Conservation (phyloP, 768 basidiomycete species). For the Hygrophorus russula region DNA sequence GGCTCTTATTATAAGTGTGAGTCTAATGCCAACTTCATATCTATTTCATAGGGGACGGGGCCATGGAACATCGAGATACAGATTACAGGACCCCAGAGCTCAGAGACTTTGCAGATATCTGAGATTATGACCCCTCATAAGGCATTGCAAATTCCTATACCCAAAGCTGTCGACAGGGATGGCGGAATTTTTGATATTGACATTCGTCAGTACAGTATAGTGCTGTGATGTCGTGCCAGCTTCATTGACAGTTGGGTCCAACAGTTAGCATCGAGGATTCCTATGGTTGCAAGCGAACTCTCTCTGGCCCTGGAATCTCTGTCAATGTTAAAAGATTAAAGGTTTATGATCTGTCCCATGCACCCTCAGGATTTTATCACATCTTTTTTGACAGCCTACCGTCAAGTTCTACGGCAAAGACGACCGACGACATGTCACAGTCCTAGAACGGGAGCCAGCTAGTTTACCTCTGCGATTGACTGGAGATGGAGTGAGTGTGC, state of each 20-base stretch:
- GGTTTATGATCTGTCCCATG: slow-evolving; percentile 27
- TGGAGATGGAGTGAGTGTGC: slow-evolving; percentile 70
- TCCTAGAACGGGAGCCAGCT: slow-evolving; percentile 66
- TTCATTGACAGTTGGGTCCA: slow-evolving; percentile 8
- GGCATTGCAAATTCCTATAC: slow-evolving; percentile 56
- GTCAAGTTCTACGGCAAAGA: slow-evolving; percentile 73
- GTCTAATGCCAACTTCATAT: not conserved
- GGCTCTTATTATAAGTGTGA: not conserved
- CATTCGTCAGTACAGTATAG: slow-evolving; percentile 35
- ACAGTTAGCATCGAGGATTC: slow-evolving; percentile 78
- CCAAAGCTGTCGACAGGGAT: slow-evolving; percentile 47
- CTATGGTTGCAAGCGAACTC: slow-evolving; percentile 71
- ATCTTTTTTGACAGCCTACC: slow-evolving; percentile 48
- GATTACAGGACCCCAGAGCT: slow-evolving; percentile 59
- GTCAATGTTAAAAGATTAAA: slow-evolving; percentile 78
- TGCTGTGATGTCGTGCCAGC: not conserved
- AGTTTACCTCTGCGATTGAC: slow-evolving; percentile 77
- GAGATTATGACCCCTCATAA: slow-evolving; percentile 46
- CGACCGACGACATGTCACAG: slow-evolving; percentile 42
- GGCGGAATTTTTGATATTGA: slow-evolving; percentile 77
- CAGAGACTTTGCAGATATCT: slow-evolving; percentile 44
- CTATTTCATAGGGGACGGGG: slow-evolving; percentile 55
- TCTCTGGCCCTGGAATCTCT: slow-evolving; percentile 66
- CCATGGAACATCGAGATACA: slow-evolving; percentile 87
- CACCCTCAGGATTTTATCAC: not conserved